These are phyloP conservation scores for Populus pruinosa DNA, from an alignment of 345 rosid species.

Conservation along the genomic window DNA sequence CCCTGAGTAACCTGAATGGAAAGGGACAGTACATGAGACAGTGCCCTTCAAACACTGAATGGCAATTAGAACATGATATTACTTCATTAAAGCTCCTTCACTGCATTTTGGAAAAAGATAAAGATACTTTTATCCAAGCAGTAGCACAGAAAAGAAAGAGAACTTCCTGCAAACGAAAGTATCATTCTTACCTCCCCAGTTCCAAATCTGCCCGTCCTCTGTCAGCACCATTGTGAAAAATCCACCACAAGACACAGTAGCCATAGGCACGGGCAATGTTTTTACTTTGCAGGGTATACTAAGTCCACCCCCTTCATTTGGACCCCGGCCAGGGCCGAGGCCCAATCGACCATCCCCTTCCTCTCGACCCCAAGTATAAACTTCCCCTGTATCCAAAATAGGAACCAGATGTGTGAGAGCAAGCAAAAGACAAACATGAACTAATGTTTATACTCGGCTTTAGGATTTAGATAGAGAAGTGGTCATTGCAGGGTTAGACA, in stretches of 20 bases:
- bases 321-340: constrained; percentile 87
- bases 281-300: constrained; percentile 82
- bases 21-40: not conserved
- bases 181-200: constrained; percentile 70
- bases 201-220: constrained; percentile 79
- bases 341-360: constrained; percentile 97
- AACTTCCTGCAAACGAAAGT: not conserved
- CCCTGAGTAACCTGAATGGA: not conserved
- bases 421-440: not conserved
- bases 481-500: not conserved
- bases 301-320: constrained; percentile 87
- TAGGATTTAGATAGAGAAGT: not conserved
- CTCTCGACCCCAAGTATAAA: constrained; percentile 91
- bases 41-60: not conserved
- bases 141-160: not conserved
- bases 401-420: not conserved
- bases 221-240: constrained; percentile 81
- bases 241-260: constrained; percentile 86
- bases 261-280: constrained; percentile 57
- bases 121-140: not conserved
- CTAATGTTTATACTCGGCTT: not conserved
- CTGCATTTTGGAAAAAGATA: not conserved
- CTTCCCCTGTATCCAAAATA: constrained; percentile 51
- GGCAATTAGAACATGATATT: not conserved
- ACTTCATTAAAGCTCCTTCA: not conserved